Evolutionary conservation across 257 asterid species (phyloP).

Genomic region (Solanum corneliomulleri): DNA sequence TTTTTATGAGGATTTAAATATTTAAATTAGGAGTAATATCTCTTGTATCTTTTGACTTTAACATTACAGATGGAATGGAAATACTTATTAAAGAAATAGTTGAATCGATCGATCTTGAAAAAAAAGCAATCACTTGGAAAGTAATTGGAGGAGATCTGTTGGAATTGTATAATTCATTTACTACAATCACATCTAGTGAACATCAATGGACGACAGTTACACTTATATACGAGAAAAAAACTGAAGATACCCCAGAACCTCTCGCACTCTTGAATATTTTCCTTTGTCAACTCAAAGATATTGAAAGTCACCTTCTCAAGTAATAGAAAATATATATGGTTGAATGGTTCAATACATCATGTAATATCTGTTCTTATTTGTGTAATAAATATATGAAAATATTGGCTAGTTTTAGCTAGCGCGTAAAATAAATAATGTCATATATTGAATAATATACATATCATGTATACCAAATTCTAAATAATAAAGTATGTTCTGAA

Average conservation of each 20-base stretch:
- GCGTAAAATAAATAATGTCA: not conserved
- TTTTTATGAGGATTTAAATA: not conserved
- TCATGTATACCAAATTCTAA: not conserved
- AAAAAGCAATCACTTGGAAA: not conserved
- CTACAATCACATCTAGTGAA: not conserved
- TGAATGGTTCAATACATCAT: not conserved
- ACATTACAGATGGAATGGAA: not conserved
- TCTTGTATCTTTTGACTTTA: not conserved
- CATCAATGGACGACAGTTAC: not conserved
- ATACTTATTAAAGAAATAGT: not conserved
- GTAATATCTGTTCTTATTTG: not conserved
- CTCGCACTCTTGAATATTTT: not conserved
- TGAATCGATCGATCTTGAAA: not conserved
- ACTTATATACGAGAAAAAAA: slow-evolving; percentile 4
- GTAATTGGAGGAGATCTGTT: not conserved
- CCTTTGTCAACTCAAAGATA: not conserved
- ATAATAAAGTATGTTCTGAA: not conserved
- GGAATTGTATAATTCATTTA: not conserved
- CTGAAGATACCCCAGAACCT: not conserved
- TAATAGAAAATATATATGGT: not conserved
- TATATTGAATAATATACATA: not conserved
- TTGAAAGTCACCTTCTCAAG: not conserved
- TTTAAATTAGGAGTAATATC: not conserved
- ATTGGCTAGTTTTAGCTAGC: not conserved
- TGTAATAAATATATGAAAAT: not conserved